Base-by-base conservation (phyloP, 1,284 basidiomycete genomes). In the Malassezia equina region DNA sequence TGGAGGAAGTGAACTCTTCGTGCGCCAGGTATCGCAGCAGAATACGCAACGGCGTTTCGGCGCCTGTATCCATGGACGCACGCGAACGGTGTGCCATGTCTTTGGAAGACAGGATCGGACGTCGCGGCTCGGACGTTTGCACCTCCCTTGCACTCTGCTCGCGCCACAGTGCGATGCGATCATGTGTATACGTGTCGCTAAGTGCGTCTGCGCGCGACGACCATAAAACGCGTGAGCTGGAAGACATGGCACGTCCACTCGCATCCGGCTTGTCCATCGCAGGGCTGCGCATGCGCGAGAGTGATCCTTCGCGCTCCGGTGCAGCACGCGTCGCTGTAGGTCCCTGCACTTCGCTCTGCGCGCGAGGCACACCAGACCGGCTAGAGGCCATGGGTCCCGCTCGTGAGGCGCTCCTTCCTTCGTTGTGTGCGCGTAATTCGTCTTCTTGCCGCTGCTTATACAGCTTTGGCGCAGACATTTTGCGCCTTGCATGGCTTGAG, bases 21-120 rank as follows among this genome's bases (percentile, higher is more conserved):
- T 68, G 64, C n/a, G 58, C 58, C 7, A 72, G 42, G 55, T 56
- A 65, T 19, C 65, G 64, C 19, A 70, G 60, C 40, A 65, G 44
- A 17, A 55, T 56, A 21, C 69, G 61, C 4, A 69, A 31, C 7
- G 69, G 68, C 29, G 68, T 66, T 15, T 64, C 59, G 21, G 33
- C 13, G 12, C 23, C 33, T 13, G 33, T 17, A 34, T 25, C 27
- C 6, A 8, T 17, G 7, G 29, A 13, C 29, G 29, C 13, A 13
- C 29, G 29, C 7, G 29, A 7, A 21, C 36, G 36, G 4, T 13
- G 36, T 19, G 36, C 36, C 36, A n/a, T 15, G 7, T 39, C 36
- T 15, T 39, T 39, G n/a, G 11, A 21, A 11, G 36, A 39, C 12
- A 39, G 15, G 8, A 39, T 39, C 1, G 36, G n/a, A 8, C 36